Base-by-base conservation (phyloP, 2,329 filamentous ascomycete genomes). In the Cladosporium sp. region DNA sequence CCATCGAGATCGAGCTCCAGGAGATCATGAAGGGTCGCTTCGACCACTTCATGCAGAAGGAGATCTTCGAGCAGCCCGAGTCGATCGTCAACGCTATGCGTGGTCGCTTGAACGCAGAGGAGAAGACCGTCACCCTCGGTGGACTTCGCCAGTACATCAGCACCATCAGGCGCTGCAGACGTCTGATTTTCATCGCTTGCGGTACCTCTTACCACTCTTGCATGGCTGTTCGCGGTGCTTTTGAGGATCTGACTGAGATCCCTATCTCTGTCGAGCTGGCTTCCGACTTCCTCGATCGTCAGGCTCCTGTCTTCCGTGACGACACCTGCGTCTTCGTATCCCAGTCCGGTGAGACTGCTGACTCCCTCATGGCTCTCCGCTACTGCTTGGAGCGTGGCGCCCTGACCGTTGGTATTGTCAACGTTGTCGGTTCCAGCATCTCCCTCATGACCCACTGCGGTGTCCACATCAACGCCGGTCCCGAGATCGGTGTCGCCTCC, bases 11-110 rank as follows among this genome's bases (percentile, higher is more conserved):
- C 59, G 93, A 99, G 85, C 90, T 99, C 70, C 95, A 99, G 85
- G 93, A 99, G 85, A 99, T 99, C 82, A 99, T 99, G 95, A 99
- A 99, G 90, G 95, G 95, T 81, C 96, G 95, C 79, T 99, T 98
- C 82, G 95, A 99, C 80, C 95, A 99, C 84, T 99, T 97, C 86
- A 99, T 99, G 95, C 95, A 99, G 81, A 99, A 99, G 88, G 95
- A 99, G 81, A 99, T 99, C 76, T 99, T 99, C 80, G 95, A 99
- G 86, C 95, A 99, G 85, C 95, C 95, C 76, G 95, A 99, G 83
- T 99, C 95, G 16, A 92, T 99, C 68, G 89, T 99, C 84, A 99
- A 99, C 87, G 97, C 95, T 72, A 99, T 99, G 95, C 92, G 95
- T 88, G 95, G 95, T 82, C 95, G 95, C 83, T 85, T 99, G 74